Evolutionary conservation across 2,329 filamentous ascomycete species (phyloP).

Genomic region (Penicillium sp.): DNA sequence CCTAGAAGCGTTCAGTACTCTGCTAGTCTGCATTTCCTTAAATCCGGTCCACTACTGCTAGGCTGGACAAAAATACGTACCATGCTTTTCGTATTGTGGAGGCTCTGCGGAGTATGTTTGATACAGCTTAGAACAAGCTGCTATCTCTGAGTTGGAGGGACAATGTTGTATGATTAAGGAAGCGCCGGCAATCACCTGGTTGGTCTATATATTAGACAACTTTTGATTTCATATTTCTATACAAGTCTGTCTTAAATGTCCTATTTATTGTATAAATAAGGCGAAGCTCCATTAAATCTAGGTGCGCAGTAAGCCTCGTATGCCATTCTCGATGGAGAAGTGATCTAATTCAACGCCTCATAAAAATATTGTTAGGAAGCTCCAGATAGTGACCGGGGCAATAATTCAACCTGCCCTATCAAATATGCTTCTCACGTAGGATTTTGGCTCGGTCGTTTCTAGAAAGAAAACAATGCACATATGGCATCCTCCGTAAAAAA

Average conservation of each 20-base stretch:
- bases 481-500: neutral
- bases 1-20: neutral
- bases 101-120: neutral
- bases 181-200: neutral
- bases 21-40: neutral
- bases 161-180: neutral
- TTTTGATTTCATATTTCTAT: neutral
- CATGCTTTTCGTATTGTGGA: neutral
- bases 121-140: neutral
- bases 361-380: neutral
- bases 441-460: neutral
- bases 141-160: neutral
- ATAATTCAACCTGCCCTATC: neutral
- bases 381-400: neutral
- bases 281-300: neutral
- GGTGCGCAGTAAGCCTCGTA: neutral
- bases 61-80: neutral
- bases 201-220: neutral
- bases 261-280: neutral
- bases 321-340: neutral
- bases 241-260: neutral
- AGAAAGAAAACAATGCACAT: neutral
- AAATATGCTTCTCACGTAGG: neutral
- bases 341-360: neutral
- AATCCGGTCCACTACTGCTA: neutral